Conservation (phyloP, 257 asterid genomes). For the Salvia hispanica region DNA sequence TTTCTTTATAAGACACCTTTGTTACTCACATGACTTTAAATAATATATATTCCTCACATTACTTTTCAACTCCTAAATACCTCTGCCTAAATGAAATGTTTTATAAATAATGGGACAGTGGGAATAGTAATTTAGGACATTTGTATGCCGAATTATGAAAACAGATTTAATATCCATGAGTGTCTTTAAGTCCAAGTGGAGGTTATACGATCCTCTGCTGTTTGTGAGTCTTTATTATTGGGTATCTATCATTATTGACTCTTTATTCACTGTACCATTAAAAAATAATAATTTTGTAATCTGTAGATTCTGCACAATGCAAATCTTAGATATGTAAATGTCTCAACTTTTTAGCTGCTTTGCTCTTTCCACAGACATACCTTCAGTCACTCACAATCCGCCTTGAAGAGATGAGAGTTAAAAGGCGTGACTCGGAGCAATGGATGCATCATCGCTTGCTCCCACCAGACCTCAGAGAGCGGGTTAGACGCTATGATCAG, state of each 20-base stretch:
- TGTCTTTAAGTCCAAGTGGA: neutral
- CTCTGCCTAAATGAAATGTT: no score
- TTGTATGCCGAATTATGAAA: neutral
- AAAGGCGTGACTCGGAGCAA: conserved; percentile 99
- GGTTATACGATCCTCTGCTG: neutral
- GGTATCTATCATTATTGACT: no score
- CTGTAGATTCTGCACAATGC: neutral
- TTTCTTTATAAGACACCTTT: no score
- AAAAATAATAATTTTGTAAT: neutral
- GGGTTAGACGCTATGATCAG: conserved; percentile 96
- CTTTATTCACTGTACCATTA: neutral
- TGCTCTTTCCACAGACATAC: conserved; percentile 71
- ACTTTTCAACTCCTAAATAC: no score
- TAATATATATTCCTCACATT: no score
- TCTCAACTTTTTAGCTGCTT: conserved; percentile 19
- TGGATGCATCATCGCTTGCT: conserved; percentile 99
- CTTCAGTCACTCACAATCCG: conserved; percentile 96
- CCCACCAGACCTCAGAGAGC: conserved; percentile 86
- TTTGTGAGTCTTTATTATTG: no score
- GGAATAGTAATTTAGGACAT: neutral
- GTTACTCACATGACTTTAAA: no score
- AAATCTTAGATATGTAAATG: conserved; percentile 10
- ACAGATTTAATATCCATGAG: neutral
- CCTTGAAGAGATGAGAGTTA: conserved; percentile 98
- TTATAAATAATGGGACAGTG: no score